Conservation (phyloP, 164 flowering plant species). For the Vitis rotundifolia region DNA sequence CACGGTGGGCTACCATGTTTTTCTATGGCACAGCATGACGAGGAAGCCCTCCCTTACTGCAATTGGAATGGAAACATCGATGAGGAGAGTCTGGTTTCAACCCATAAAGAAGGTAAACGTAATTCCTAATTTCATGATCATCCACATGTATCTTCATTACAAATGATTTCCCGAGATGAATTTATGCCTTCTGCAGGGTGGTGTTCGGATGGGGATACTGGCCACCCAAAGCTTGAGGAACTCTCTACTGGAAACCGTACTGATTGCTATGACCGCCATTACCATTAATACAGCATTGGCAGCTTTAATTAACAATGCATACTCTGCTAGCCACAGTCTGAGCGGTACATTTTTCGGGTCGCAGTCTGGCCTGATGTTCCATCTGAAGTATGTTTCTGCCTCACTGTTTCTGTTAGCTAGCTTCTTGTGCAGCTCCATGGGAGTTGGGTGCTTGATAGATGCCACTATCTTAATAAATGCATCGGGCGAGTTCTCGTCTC, state of each 20-base stretch:
- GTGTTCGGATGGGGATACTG: slow-evolving; percentile 56
- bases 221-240: slow-evolving; percentile 80
- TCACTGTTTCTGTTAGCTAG: slow-evolving; percentile 43
- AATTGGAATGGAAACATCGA: slow-evolving; percentile 30
- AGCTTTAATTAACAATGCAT: slow-evolving; percentile 61
- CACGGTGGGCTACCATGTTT: slow-evolving; percentile 67
- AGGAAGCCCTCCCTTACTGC: slow-evolving; percentile 42
- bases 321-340: slow-evolving; percentile 36
- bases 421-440: slow-evolving; percentile 74
- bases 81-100: slow-evolving; percentile 46
- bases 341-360: slow-evolving; percentile 37
- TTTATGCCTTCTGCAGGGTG: slow-evolving; percentile 39
- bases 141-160: too few species aligned
- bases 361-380: slow-evolving; percentile 26
- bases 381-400: slow-evolving; percentile 52
- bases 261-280: slow-evolving; percentile 50
- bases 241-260: slow-evolving; percentile 52
- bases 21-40: slow-evolving; percentile 57
- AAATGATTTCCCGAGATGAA: too few species aligned
- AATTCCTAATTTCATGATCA: too few species aligned
- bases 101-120: slow-evolving; percentile 43
- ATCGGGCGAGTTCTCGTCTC: slow-evolving; percentile 12
- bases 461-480: slow-evolving; percentile 57
- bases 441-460: slow-evolving; percentile 48
- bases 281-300: slow-evolving; percentile 45